Percentiles rank a stretch among this genome's conserved stretches.
These are phyloP conservation scores for Escallonia rubra DNA, from an alignment of 129 eudicot species.

Conservation along the genomic window DNA sequence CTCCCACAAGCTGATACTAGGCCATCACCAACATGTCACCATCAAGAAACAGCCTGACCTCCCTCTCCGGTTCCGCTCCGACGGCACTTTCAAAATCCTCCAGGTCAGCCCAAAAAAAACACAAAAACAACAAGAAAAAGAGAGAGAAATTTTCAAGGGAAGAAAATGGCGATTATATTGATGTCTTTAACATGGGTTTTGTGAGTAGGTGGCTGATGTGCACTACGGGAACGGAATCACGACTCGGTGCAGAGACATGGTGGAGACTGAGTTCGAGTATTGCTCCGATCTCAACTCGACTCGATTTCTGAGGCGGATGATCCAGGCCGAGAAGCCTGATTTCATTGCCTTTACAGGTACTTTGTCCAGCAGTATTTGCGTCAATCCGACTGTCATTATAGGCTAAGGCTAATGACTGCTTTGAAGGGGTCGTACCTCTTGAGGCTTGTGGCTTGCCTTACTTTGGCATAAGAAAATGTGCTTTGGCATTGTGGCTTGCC, in stretches of 20 bases:
- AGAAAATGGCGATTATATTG: no score
- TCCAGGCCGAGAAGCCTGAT: slow-evolving; percentile 77
- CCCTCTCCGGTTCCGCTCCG: slow-evolving; percentile 73
- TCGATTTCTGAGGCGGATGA: slow-evolving; percentile 61
- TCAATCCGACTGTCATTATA: no score
- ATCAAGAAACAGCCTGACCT: slow-evolving; percentile 52
- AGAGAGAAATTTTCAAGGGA: not conserved
- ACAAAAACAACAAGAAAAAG: not conserved
- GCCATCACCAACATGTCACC: slow-evolving; percentile 36
- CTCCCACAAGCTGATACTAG: slow-evolving; percentile 21
- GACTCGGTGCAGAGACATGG: slow-evolving; percentile 80
- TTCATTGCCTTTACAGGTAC: slow-evolving; percentile 87
- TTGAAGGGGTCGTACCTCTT: not conserved
- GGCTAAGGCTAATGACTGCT: no score
- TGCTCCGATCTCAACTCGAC: slow-evolving; percentile 90
- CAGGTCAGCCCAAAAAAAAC: slow-evolving; percentile 40
- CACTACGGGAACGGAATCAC: slow-evolving; percentile 83
- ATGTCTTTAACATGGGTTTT: not conserved
- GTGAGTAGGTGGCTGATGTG: slow-evolving; percentile 89
- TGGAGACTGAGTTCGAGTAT: slow-evolving; percentile 46
- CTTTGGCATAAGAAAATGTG: no score
- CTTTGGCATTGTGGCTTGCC: no score
- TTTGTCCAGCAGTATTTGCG: not conserved
- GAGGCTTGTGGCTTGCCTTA: not conserved
- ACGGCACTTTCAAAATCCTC: slow-evolving; percentile 87